Evolutionary conservation across 306 rosid genomes (phyloP), one percentile per base, ranked within the genome.

Genomic region (Acmispon strigosus): DNA sequence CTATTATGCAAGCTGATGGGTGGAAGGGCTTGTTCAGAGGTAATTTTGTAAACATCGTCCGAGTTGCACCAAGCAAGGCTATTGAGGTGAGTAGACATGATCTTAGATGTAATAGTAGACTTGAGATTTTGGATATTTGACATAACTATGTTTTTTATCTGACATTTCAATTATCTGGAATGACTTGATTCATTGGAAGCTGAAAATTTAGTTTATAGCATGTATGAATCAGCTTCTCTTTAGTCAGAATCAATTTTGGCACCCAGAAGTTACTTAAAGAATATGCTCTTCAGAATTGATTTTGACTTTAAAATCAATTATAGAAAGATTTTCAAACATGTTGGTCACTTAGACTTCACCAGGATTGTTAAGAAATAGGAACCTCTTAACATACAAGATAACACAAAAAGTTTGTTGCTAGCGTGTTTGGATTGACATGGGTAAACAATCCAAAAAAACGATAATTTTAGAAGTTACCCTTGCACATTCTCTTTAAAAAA

Each of bases 61-160:
- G 90, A 13, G 90, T 86, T 56, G 80, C 89, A 0, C 89, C 94
- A 7, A 84, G 77, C 87, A 86, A 88, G 80, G 94, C 89, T 16
- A 82, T 88, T 49, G 88, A 87, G 86, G 89, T 87, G 18, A 58
- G 79, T 24, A 54, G 1, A 11, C 78, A 10, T 15, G 5, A 74
- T 73, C n/a, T 8, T 53, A 2, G 37, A 51, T 43, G 39, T 17
- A 13, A 8, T 74, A 11, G 10, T 44, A 27, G 15, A 37, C 47
- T 4, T 45, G 4, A 37, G 14, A 29, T 59, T 29, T 55, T 55
- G 20, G 10, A 11, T 63, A 14, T 62, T 10, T 62, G 13, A 29
- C 6, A 64, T 34, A 27, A 7, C 50, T 12, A 8, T 22, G 7
- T 15, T 24, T 10, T 55, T 70, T 56, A 10, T 56, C 34, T 43